Percentiles rank a stretch among this genome's conserved stretches.
phyloP scores from a whole-genome alignment of 805 yeast genomes.

The Saturnispora silvae region DNA sequence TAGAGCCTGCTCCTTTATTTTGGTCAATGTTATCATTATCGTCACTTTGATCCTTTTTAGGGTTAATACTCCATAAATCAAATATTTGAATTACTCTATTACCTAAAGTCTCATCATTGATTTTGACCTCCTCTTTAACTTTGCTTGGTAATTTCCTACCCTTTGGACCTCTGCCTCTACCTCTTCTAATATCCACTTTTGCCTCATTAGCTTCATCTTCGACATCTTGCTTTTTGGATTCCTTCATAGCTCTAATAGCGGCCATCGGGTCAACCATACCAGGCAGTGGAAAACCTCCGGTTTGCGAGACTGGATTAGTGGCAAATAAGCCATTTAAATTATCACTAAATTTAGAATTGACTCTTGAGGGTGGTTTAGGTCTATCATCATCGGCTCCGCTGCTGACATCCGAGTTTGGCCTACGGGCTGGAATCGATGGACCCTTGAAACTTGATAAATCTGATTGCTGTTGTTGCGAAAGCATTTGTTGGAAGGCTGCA shows the following conservation, averaged over 20 bases:
- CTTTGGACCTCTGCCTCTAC: conserved; percentile 63
- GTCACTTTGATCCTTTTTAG: conserved; percentile 5
- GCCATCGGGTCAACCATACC: conserved; percentile 29
- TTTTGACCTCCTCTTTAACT: conserved; percentile 34
- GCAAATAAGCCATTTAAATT: conserved; percentile 48
- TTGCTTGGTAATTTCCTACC: conserved; percentile 58
- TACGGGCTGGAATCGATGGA: conserved; percentile 17
- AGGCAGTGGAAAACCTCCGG: conserved; percentile 36
- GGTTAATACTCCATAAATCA: conserved; percentile 29
- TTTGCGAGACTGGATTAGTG: no score
- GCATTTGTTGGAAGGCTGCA: conserved; percentile 74
- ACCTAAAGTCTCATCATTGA: conserved; percentile 25
- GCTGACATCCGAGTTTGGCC: conserved; percentile 13
- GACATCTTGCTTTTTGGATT: conserved; percentile 6
- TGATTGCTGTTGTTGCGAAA: conserved; percentile 40
- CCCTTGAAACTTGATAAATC: conserved; percentile 18
- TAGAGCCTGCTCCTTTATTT: background rate
- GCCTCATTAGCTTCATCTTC: conserved; percentile 7
- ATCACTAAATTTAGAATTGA: conserved; percentile 38
- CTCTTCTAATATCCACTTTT: conserved; percentile 30
- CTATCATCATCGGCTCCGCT: background rate
- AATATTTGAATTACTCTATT: conserved; percentile 25
- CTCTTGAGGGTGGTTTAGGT: conserved; percentile 5
- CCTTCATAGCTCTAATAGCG: conserved; percentile 8
- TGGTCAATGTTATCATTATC: background rate